phyloP scores from a whole-genome alignment of 495 filamentous ascomycete species.

The Mycothermus thermophilus region DNA sequence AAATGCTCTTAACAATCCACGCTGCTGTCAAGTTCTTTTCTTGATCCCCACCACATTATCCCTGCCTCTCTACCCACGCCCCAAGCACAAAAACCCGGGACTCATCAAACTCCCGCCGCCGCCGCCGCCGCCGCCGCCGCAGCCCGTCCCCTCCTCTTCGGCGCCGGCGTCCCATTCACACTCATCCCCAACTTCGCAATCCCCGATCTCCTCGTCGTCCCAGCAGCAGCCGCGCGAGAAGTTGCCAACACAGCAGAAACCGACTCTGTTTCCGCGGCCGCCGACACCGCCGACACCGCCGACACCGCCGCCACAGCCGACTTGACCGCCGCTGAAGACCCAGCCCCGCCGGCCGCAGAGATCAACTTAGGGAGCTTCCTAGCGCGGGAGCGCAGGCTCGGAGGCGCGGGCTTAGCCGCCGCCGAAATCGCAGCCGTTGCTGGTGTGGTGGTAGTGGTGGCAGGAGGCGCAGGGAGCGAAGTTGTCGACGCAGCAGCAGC shows the following conservation, averaged over 20 bases:
- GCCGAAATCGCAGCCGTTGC: neutral
- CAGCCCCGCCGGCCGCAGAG: too few relatives aligned
- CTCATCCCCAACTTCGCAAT: slow-evolving; percentile 21
- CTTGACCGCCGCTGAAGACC: neutral
- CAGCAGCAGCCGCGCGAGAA: neutral
- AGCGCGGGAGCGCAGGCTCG: neutral
- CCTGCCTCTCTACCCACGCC: too few relatives aligned
- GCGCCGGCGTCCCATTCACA: slow-evolving; percentile 24
- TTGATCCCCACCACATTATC: too few relatives aligned
- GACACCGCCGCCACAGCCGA: neutral
- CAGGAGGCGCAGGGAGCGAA: neutral
- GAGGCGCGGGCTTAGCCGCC: slow-evolving; percentile 1
- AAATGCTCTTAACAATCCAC: too few relatives aligned
- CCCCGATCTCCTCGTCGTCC: slow-evolving; percentile 15
- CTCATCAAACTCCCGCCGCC: too few relatives aligned
- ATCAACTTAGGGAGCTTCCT: too few relatives aligned
- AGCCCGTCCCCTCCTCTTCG: slow-evolving; percentile 15
- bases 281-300: neutral
- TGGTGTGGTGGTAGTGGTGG: neutral
- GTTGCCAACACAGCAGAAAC: neutral
- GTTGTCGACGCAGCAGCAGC: slow-evolving; percentile 1
- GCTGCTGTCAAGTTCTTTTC: too few relatives aligned
- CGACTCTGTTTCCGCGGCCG: neutral
- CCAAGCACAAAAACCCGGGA: too few relatives aligned
- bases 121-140: neutral